Base-by-base conservation (phyloP, 2,329 filamentous ascomycete genomes). In the Dothistroma pini region DNA sequence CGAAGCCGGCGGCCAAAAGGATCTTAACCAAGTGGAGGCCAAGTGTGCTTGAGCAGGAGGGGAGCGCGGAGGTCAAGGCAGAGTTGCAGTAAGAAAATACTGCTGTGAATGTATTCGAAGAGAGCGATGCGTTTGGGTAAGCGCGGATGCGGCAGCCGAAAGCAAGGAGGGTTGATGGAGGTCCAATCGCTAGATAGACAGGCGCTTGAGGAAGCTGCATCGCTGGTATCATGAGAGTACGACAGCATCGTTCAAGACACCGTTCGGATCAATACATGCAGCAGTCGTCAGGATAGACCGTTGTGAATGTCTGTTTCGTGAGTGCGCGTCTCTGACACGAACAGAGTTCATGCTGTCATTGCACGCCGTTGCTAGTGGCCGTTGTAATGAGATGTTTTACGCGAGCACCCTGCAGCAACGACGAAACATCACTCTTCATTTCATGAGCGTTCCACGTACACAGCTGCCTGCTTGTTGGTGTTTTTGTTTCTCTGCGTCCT, bases 21-120 rank as follows among this genome's bases (percentile, higher is more conserved):
- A 72, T 86, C 55, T 75, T 87, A 11, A 72, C 72, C 10, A 83
- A 78, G 67, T 86, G 82, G 81, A 77, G 82, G 58, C 84, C 85
- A 0, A 76, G 79, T 31, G 76, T 78, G 3, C 61, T 81, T 29
- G 68, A 75, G 55, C 64, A 68, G 49, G 65, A 64, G 12, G 48
- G 38, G 14, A 44, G 56, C 38, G 54, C 22, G 31, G 61, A 66
- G 51, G 58, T 61, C 34, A 65, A 69, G 59, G 60, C 52, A 41
- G 68, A 69, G 61, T 58, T 58, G 25, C 57, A 52, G 47, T 49
- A 29, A 8, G 49, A n/a, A 52, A 10, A 16, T 35, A 8, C 19
- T 14, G 44, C 29, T n/a, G 31, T 60, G 49, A 34, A 54, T 60
- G 48, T 34, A 51, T 54, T 54, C 38, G n/a, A 1, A 2, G 31